A percentile compares a stretch with the other conserved stretches of the same genome.
Evolutionary conservation across 208 protist species (phyloP).

Genomic region (Herpetomonas tarakana): DNA sequence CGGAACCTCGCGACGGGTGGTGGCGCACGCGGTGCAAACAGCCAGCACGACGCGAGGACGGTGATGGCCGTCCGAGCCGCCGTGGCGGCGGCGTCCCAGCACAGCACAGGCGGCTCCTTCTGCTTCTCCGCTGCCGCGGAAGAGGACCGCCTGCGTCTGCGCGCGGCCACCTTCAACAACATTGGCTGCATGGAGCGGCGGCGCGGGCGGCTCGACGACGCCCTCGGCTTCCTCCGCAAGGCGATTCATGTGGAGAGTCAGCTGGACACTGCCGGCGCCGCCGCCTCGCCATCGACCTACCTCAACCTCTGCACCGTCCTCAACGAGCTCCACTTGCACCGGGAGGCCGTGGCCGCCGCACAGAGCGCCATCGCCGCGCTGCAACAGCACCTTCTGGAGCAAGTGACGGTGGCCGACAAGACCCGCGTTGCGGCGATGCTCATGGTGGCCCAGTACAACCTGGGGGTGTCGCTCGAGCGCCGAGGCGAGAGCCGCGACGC

Average conservation of each 20-base stretch:
- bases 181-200: slow-evolving; percentile 86
- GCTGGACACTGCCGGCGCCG: slow-evolving; percentile 22
- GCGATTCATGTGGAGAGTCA: slow-evolving; percentile 52
- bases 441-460: slow-evolving; percentile 79
- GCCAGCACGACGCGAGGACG: not conserved
- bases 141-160: slow-evolving; percentile 51
- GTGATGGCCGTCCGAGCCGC: not conserved
- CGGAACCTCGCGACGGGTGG: not conserved
- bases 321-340: slow-evolving; percentile 66
- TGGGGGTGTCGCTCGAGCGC: slow-evolving; percentile 79
- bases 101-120: not conserved
- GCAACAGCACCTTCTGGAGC: slow-evolving; percentile 43
- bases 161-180: slow-evolving; percentile 87
- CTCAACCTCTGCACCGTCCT: slow-evolving; percentile 86
- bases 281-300: slow-evolving; percentile 60
- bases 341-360: slow-evolving; percentile 68
- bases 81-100: slow-evolving; percentile 12
- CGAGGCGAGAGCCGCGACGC: slow-evolving; percentile 29
- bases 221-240: slow-evolving; percentile 64
- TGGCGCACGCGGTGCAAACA: slow-evolving; percentile 1
- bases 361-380: slow-evolving; percentile 65
- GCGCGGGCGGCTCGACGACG: slow-evolving; percentile 44
- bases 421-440: slow-evolving; percentile 63
- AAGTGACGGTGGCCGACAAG: slow-evolving; percentile 11
- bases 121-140: slow-evolving; percentile 32